A percentile compares a stretch with the other conserved stretches of the same genome.
These are phyloP conservation scores for Euphrasia confusa DNA, from an alignment of 257 asterid genomes.

Conservation along the genomic window DNA sequence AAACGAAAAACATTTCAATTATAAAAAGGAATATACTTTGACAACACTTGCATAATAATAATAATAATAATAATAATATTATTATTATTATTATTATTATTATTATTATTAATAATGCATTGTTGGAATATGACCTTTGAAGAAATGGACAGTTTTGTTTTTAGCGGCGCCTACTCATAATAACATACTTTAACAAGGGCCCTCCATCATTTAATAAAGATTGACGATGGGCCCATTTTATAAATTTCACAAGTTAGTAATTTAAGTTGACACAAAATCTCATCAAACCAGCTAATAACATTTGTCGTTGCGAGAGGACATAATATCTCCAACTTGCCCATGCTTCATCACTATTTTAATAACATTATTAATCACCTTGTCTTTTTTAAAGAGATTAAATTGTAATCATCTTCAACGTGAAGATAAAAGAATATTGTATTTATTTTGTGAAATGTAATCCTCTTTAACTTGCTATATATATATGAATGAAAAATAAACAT, in stretches of 20 bases:
- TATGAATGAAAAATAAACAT: too few relatives aligned
- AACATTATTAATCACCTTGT: too few relatives aligned
- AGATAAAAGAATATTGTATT: too few relatives aligned
- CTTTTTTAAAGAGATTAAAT: too few relatives aligned
- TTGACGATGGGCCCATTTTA: constrained; percentile 13
- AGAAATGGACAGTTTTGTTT: constrained; percentile 14
- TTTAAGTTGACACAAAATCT: neutral
- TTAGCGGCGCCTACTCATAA: constrained; percentile 17
- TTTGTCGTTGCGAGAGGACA: neutral
- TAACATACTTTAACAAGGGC: neutral
- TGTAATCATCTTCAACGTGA: too few relatives aligned
- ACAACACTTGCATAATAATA: too few relatives aligned
- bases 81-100: too few relatives aligned
- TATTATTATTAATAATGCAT: neutral
- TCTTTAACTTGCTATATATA: too few relatives aligned
- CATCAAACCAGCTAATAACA: neutral
- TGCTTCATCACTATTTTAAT: constrained; percentile 20
- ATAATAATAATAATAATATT: too few relatives aligned
- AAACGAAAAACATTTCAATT: too few relatives aligned
- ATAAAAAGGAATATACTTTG: too few relatives aligned
- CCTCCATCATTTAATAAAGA: neutral
- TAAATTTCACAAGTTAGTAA: neutral
- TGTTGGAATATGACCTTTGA: constrained; percentile 14
- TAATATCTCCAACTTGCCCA: neutral
- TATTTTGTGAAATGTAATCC: too few relatives aligned